These are phyloP conservation scores for Triangularia verruculosa DNA, from an alignment of 2,329 filamentous ascomycete genomes.

Conservation along the genomic window DNA sequence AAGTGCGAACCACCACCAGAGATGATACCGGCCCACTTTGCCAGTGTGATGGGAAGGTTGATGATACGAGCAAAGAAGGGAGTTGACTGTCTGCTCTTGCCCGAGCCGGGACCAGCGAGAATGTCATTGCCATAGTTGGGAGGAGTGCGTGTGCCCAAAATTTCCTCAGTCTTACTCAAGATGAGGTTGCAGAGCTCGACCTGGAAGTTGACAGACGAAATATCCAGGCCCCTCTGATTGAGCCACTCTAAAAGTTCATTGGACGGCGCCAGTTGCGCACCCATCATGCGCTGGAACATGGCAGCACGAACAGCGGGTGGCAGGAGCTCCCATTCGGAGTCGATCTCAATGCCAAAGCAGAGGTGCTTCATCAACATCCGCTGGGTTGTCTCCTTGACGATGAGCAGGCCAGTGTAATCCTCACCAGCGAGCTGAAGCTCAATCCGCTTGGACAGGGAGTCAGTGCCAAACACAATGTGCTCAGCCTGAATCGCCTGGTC, in stretches of 20 bases:
- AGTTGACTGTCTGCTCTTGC: neutral
- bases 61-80: conserved; percentile 16
- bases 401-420: conserved; percentile 27
- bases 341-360: conserved; percentile 33
- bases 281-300: conserved; percentile 33
- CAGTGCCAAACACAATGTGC: conserved; percentile 32
- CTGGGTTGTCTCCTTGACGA: conserved; percentile 32
- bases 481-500: conserved; percentile 34
- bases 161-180: conserved; percentile 21
- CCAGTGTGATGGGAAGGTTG: conserved; percentile 28
- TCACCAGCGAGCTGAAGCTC: conserved; percentile 35
- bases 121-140: conserved; percentile 9
- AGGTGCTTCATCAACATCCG: conserved; percentile 35
- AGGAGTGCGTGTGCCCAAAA: conserved; percentile 14
- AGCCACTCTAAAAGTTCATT: conserved; percentile 30
- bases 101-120: neutral
- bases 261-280: conserved; percentile 25
- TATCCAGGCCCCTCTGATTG: conserved; percentile 25
- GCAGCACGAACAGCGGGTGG: conserved; percentile 32
- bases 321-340: conserved; percentile 33
- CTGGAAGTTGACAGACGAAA: conserved; percentile 32
- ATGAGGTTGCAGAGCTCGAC: conserved; percentile 27
- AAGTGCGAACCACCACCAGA: conserved; percentile 36
- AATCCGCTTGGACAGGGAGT: conserved; percentile 32
- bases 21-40: conserved; percentile 36